Evolutionary conservation across 164 flowering plant species (phyloP), one percentile per base, ranked within the genome.

Genomic region (grape (Vitis vinifera)): DNA sequence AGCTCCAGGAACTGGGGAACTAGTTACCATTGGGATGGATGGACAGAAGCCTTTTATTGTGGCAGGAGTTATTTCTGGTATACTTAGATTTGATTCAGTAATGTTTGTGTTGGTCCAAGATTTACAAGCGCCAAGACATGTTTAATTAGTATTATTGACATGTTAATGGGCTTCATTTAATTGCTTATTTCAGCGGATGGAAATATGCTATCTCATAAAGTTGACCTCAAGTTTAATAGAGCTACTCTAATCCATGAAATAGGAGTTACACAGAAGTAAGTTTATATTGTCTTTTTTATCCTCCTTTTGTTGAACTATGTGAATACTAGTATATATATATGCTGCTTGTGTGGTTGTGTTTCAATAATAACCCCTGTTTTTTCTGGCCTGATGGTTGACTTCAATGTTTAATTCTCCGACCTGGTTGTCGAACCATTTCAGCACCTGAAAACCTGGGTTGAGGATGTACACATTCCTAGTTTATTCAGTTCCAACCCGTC

Each of bases 1-100:
- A 85, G 86, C 74, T 71, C 92, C 92, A n/a, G 83, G 73, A 7
- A 78, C 84, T 2, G 89, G 95, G 8, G 91, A 88, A 83, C 83
- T 90, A n/a, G 86, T 90, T 12, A 81, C 81, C 19, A 63, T 85
- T 65, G 92, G 95, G 14, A 75, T 79, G 4, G 80, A 78, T 69
- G 79, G 84, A 31, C 60, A 51, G 27, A 82, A 84, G 69, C 92
- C 94, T 52, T 87, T 57, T 72, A 49, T 76, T 60, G 89, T 75
- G 63, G 14, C 88, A 13, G 94, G 94, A 19, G 75, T 90, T 1
- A 69, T 88, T 47, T 88, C 91, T 70, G 92, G 95, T 89, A 80
- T 10, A 29, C 51, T 5, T n/a, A 14, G 11, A 62, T 31, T 10
- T 3, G 2, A 9, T 31, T 15, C 37, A 47, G 52, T 63, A 1